These are phyloP conservation scores for Trametes maxima DNA, from an alignment of 768 basidiomycete genomes.

Conservation along the genomic window DNA sequence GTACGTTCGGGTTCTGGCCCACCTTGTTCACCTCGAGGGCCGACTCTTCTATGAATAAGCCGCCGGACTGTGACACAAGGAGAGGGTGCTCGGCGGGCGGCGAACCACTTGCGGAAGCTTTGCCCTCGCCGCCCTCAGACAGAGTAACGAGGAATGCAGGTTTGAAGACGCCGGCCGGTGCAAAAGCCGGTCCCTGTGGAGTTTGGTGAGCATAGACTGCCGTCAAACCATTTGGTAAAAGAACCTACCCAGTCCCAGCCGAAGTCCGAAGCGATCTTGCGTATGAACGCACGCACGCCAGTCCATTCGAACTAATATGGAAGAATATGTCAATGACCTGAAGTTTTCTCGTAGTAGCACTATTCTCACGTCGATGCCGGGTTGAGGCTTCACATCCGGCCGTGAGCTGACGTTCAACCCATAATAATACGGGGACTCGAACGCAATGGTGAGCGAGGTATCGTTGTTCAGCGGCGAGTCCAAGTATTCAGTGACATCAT, in stretches of 20 bases:
- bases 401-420: slow-evolving; percentile 54
- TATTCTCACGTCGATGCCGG: slow-evolving; percentile 34
- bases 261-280: slow-evolving; percentile 56
- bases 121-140: slow-evolving; percentile 20
- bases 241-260: slow-evolving; percentile 60
- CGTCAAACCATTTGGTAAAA: background rate
- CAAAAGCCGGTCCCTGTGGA: slow-evolving; percentile 55
- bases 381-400: slow-evolving; percentile 49
- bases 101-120: background rate
- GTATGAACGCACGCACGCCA: slow-evolving; percentile 47
- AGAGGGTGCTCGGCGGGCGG: slow-evolving; percentile 27
- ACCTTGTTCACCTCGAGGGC: slow-evolving; percentile 58
- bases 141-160: slow-evolving; percentile 55
- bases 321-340: background rate
- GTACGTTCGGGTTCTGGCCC: slow-evolving; percentile 45
- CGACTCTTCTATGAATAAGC: slow-evolving; percentile 51
- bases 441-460: slow-evolving; percentile 48
- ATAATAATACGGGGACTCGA: slow-evolving; percentile 57
- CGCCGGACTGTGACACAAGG: slow-evolving; percentile 21
- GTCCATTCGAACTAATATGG: slow-evolving; percentile 50
- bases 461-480: slow-evolving; percentile 35
- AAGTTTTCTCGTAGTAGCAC: background rate
- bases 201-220: background rate
- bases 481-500: slow-evolving; percentile 51
- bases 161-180: slow-evolving; percentile 55